phyloP scores from a whole-genome alignment of 345 rosid species.

The Odontarrhena argentea region DNA sequence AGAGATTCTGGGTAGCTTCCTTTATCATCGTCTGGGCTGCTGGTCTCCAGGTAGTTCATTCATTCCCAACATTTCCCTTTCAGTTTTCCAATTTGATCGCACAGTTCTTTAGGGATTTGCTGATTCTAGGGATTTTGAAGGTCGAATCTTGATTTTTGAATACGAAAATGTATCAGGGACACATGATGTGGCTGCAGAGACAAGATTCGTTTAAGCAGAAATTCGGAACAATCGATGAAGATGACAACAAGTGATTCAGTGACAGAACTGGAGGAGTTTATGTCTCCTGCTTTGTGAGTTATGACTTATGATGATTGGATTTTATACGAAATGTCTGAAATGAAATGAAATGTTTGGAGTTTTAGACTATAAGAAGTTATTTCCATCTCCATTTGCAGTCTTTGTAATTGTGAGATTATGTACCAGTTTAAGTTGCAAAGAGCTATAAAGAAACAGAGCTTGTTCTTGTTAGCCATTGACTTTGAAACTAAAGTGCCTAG shows the following conservation, averaged over 20 bases:
- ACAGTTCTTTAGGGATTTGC: background rate
- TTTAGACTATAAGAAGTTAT: background rate
- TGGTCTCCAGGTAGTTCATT: constrained; percentile 70
- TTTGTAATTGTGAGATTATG: background rate
- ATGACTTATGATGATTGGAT: background rate
- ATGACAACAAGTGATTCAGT: constrained; percentile 26
- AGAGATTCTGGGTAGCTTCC: constrained; percentile 86
- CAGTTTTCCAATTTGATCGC: background rate
- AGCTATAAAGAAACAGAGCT: background rate
- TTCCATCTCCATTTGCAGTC: background rate
- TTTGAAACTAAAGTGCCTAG: background rate
- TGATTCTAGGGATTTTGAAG: background rate
- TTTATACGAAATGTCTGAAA: background rate
- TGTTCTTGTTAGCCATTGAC: background rate
- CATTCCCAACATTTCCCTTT: background rate
- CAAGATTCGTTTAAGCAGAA: constrained; percentile 82
- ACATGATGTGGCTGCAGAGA: constrained; percentile 87
- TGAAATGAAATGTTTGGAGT: background rate
- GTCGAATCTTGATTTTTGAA: background rate
- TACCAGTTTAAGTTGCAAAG: background rate
- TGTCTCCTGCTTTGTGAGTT: background rate
- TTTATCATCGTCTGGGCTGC: constrained; percentile 85
- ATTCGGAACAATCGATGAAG: constrained; percentile 50
- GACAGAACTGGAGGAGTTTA: background rate
- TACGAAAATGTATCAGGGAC: constrained; percentile 54